Evolutionary conservation across 2,329 filamentous ascomycete species (phyloP).

Genomic region (Diaporthe capsici): DNA sequence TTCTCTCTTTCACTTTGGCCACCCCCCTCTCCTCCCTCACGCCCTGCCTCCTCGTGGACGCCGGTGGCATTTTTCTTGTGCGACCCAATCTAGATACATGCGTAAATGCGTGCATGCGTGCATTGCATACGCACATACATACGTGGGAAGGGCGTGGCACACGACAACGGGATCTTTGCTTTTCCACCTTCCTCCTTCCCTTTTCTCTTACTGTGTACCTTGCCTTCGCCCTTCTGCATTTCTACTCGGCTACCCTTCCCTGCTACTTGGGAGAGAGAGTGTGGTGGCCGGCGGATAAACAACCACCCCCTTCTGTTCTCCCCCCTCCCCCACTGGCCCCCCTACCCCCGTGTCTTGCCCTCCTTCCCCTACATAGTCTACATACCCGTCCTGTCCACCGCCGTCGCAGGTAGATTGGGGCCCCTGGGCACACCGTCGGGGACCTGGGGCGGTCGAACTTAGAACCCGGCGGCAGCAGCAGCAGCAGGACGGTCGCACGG

Average conservation of each 20-base stretch:
- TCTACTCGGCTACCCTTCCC: constrained; percentile 17
- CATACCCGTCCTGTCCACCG: neutral
- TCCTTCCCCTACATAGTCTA: neutral
- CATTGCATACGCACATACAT: neutral
- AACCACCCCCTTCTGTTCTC: neutral
- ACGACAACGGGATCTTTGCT: constrained; percentile 27
- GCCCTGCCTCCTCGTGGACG: neutral
- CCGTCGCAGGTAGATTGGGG: constrained; percentile 36
- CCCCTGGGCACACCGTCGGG: neutral
- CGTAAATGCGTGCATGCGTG: neutral
- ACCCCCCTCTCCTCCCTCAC: neutral
- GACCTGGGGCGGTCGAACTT: constrained; percentile 16
- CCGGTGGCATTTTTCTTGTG: neutral
- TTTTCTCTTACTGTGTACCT: neutral
- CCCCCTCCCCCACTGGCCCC: neutral
- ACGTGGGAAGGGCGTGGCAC: neutral
- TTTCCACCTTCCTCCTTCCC: constrained; percentile 21
- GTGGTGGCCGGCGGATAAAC: neutral
- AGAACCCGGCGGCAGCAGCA: neutral
- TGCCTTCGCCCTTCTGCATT: constrained; percentile 1
- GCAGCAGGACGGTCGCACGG: constrained; percentile 21
- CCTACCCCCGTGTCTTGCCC: constrained; percentile 9
- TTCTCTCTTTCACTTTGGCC: neutral
- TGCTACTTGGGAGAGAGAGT: neutral
- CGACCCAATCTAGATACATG: constrained; percentile 4